Conservation (phyloP, 139 green algal genomes). For the Volvox reticuliferus region DNA sequence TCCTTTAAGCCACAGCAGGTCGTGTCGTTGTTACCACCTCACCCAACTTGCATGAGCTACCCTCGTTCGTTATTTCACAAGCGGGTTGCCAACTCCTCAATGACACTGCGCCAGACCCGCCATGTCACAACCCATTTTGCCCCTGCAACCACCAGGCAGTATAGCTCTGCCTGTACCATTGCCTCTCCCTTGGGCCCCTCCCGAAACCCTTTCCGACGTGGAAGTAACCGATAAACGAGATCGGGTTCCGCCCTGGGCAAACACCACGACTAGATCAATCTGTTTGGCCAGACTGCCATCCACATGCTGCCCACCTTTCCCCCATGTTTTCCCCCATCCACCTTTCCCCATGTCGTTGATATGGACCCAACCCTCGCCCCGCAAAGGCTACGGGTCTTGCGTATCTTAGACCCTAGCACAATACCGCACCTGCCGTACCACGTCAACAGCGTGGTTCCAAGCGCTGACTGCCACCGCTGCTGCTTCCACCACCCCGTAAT, state of each 20-base stretch:
- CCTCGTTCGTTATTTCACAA: too few species aligned
- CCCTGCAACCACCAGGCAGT: too few species aligned
- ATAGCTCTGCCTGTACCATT: too few species aligned
- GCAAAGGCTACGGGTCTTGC: neutral
- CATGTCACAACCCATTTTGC: too few species aligned
- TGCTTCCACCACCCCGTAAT: constrained; percentile 25
- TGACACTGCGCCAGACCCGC: too few species aligned
- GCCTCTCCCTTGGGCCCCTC: too few species aligned
- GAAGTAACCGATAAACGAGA: too few species aligned
- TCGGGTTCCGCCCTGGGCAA: neutral
- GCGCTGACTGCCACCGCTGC: constrained; percentile 8
- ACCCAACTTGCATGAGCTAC: neutral
- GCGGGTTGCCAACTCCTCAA: too few species aligned
- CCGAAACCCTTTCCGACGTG: too few species aligned
- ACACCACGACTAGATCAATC: neutral
- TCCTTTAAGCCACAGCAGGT: too few species aligned
- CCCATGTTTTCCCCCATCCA: neutral
- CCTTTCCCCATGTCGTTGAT: neutral
- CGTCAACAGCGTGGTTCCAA: constrained; percentile 14
- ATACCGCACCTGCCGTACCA: constrained; percentile 18
- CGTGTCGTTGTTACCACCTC: neutral
- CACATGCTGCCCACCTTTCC: neutral
- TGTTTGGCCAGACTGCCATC: neutral
- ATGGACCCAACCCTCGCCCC: neutral
- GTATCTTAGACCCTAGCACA: neutral